Evolutionary conservation across 179 eudicot genomes (phyloP).

Genomic region (Kewa caespitosa): DNA sequence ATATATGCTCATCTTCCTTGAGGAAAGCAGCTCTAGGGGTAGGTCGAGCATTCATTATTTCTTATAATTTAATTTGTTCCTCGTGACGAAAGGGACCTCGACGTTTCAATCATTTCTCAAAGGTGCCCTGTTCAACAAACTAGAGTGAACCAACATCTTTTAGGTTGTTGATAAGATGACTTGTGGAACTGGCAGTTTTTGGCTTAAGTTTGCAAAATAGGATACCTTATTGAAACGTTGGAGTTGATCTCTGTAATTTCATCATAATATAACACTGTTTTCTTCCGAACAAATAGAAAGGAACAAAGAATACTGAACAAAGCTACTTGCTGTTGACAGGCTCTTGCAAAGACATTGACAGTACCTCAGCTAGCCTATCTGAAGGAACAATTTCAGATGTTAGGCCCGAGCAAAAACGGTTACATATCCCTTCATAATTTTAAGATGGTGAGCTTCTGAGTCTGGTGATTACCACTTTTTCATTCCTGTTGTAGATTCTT

Average conservation of each 20-base stretch:
- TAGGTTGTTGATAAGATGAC: too few species aligned
- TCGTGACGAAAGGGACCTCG: too few species aligned
- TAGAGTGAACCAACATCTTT: too few species aligned
- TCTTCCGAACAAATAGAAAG: too few species aligned
- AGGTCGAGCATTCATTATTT: slow-evolving; percentile 20
- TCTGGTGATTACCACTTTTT: neutral
- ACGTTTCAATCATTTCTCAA: too few species aligned
- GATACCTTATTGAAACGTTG: too few species aligned
- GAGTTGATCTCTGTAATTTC: too few species aligned
- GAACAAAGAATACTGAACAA: neutral
- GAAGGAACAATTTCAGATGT: slow-evolving; percentile 60
- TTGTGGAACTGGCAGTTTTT: too few species aligned
- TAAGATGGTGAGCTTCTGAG: slow-evolving; percentile 42
- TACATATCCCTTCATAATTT: slow-evolving; percentile 58
- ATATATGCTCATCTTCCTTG: slow-evolving; percentile 58
- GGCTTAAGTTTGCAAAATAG: too few species aligned
- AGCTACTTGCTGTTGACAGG: slow-evolving; percentile 34
- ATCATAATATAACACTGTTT: too few species aligned
- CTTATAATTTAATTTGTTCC: neutral
- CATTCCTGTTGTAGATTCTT: neutral
- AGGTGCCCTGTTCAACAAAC: too few species aligned
- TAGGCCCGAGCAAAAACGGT: slow-evolving; percentile 70
- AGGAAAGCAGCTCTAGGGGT: slow-evolving; percentile 75
- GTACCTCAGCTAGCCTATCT: slow-evolving; percentile 59
- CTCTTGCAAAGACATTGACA: slow-evolving; percentile 64